These are phyloP conservation scores for Rhododendron henanense DNA, from an alignment of 148 eudicot genomes.

Conservation along the genomic window DNA sequence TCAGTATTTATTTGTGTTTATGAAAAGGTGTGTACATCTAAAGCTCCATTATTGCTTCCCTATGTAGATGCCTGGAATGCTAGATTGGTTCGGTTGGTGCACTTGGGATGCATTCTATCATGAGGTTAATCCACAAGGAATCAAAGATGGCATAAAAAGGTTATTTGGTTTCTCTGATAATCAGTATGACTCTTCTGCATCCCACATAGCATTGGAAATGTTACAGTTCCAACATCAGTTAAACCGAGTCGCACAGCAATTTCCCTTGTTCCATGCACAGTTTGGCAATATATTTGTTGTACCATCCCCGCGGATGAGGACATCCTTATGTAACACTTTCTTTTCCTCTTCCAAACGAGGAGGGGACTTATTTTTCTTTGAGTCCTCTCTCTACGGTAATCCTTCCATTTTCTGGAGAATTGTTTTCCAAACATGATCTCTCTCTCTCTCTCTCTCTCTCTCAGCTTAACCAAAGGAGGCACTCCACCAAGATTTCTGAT, in stretches of 20 bases:
- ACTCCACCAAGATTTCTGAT: conserved; percentile 35
- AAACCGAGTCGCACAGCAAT: background rate
- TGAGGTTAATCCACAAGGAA: conserved; percentile 39
- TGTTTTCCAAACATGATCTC: background rate
- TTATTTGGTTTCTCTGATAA: background rate
- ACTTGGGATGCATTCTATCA: conserved; percentile 49
- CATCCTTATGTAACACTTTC: background rate
- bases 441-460: background rate
- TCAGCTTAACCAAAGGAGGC: conserved; percentile 36
- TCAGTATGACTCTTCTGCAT: background rate
- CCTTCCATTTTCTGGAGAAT: background rate
- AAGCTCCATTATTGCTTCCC: background rate
- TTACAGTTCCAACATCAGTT: background rate
- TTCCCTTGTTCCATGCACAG: background rate
- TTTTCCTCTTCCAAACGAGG: background rate
- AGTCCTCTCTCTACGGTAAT: background rate
- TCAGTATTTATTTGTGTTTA: background rate
- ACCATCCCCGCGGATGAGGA: background rate
- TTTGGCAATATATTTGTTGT: background rate
- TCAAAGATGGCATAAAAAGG: conserved; percentile 40
- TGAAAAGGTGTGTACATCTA: background rate
- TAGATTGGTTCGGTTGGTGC: conserved; percentile 51
- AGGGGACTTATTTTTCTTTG: background rate
- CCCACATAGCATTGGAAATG: background rate
- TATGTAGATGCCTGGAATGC: conserved; percentile 35